These are phyloP conservation scores for Houttuynia cordata DNA, from an alignment of 164 flowering plant species.

Conservation along the genomic window DNA sequence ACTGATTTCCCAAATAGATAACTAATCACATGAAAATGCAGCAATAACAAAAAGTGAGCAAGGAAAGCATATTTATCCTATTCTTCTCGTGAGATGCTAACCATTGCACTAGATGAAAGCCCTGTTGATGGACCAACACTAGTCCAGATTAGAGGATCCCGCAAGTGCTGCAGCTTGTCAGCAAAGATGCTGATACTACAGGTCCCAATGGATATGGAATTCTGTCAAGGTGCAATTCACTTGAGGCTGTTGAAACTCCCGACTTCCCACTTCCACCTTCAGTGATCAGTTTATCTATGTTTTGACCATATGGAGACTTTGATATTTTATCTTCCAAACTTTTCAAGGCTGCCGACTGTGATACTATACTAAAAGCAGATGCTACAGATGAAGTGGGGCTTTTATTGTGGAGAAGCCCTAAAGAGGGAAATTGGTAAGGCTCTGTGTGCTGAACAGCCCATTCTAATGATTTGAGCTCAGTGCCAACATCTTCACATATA, in stretches of 20 bases:
- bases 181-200: constrained; percentile 54
- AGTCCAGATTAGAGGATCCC: constrained; percentile 69
- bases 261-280: constrained; percentile 41
- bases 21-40: not conserved
- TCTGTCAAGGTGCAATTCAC: constrained; percentile 50
- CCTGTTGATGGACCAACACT: constrained; percentile 54
- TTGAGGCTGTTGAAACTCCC: constrained; percentile 33
- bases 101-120: constrained; percentile 52
- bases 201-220: constrained; percentile 40
- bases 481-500: constrained; percentile 38
- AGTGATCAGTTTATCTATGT: constrained; percentile 40
- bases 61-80: not conserved
- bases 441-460: constrained; percentile 50
- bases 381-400: constrained; percentile 24
- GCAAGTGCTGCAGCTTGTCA: constrained; percentile 53
- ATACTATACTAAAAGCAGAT: constrained; percentile 71
- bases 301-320: constrained; percentile 39
- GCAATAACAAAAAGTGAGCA: not conserved
- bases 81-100: constrained; percentile 18
- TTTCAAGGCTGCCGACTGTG: constrained; percentile 74
- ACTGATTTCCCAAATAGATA: not conserved
- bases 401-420: constrained; percentile 40
- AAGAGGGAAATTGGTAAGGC: constrained; percentile 80
- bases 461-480: constrained; percentile 62
- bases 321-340: constrained; percentile 56